Base-by-base conservation (phyloP, 1,284 basidiomycete genomes). In the Tausonia pullulans region DNA sequence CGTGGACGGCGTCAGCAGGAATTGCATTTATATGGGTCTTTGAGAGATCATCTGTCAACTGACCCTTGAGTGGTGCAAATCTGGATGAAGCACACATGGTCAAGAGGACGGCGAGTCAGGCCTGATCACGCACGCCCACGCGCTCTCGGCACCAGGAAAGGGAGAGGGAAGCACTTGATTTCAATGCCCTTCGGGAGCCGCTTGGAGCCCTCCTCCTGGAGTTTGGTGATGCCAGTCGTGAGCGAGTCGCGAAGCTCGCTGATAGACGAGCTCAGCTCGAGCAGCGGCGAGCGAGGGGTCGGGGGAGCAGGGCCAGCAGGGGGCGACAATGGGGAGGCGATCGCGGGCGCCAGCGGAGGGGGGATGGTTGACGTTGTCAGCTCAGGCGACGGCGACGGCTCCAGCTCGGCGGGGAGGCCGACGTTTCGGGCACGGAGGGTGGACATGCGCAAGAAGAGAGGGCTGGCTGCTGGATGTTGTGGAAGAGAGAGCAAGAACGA, bases 11-110 rank as follows among this genome's bases (percentile, higher is more conserved):
- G 16, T 2, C 10, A 50, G 43, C 8, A 41, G 45, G 13, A 5
- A 45, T 39, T n/a, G 39, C 10, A 13, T 27, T n/a, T 40, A 41
- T n/a, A 50, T 39, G 10, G 40, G 51, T 51, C 39, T 41, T 41
- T 46, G 54, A 13, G 5, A 41, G 52, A 56, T n/a, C 10, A 6
- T 6, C 7, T 7, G 3, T 5, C 11, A 6, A 39, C 50, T 58
- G 49, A 62, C 64, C 64, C 41, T 65, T 65, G 45, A 65, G 56
- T 8, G 64, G 64, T n/a, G 64, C 64, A 58, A 65, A 65, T 49
- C 64, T 65, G 58, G n/a, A 41, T 41, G 16, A 9, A 10, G 7
- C 16, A 10, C 43, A 14, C 11, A 9, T 11, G 27, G 45, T 40
- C 55, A 50, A 49, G 13, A 7, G 44, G 10, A 5, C 60, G 16